These are phyloP conservation scores for Sarcocystis neurona DNA, from an alignment of 169 alveolate species.

Conservation along the genomic window DNA sequence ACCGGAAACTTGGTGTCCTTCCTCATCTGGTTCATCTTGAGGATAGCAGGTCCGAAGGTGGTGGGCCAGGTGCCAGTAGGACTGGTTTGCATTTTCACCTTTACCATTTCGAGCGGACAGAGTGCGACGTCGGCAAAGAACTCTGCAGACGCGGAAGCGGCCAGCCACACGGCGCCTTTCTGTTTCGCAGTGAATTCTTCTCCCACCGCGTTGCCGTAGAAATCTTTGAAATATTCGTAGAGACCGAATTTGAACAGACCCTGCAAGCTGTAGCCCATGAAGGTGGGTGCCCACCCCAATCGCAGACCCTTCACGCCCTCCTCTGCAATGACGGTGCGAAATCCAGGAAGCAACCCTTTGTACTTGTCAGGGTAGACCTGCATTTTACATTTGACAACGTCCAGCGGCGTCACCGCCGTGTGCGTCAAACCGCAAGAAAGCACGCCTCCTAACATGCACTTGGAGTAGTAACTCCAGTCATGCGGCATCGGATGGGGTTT, in stretches of 20 bases:
- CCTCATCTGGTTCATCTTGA: slow-evolving; percentile 75
- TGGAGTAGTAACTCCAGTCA: slow-evolving; percentile 81
- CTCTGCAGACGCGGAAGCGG: slow-evolving; percentile 98
- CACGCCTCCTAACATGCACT: slow-evolving; percentile 96
- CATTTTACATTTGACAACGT: slow-evolving; percentile 95
- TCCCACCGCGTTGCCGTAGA: slow-evolving; percentile 84
- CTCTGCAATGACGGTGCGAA: slow-evolving; percentile 77
- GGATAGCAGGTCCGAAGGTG: slow-evolving; percentile 79
- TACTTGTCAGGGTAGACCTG: slow-evolving; percentile 91
- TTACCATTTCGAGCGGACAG: slow-evolving; percentile 97
- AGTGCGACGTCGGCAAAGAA: slow-evolving; percentile 96
- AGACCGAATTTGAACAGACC: slow-evolving; percentile 98
- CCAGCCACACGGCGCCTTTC: slow-evolving; percentile 92
- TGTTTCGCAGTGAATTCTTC: slow-evolving; percentile 74
- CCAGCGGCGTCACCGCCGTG: slow-evolving; percentile 94
- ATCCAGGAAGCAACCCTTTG: slow-evolving; percentile 81
- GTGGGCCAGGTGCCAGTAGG: slow-evolving; percentile 85
- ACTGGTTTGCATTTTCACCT: slow-evolving; percentile 93
- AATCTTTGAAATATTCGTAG: slow-evolving; percentile 96
- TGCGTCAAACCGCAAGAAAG: slow-evolving; percentile 97
- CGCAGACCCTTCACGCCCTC: slow-evolving; percentile 92
- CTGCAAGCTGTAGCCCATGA: slow-evolving; percentile 95
- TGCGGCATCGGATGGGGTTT: slow-evolving; percentile 64
- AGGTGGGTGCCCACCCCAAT: slow-evolving; percentile 98
- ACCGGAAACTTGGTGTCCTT: slow-evolving; percentile 86